These are phyloP conservation scores for Pichia californica DNA, from an alignment of 805 yeast species.

Conservation along the genomic window DNA sequence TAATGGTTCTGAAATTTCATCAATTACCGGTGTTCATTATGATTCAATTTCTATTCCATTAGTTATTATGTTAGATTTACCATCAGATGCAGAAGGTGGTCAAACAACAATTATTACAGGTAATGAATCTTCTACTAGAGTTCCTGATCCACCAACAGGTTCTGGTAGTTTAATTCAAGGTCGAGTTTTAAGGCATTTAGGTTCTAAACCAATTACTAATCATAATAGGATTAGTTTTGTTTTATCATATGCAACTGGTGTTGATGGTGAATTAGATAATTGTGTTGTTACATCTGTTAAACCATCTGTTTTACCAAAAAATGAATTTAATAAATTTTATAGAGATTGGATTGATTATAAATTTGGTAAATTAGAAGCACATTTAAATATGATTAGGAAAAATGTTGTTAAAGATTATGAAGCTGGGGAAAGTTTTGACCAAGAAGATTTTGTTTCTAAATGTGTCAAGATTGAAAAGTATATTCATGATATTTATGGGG, in stretches of 20 bases:
- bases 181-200: slow-evolving; percentile 38
- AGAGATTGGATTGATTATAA: slow-evolving; percentile 31
- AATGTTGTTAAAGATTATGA: slow-evolving; percentile 13
- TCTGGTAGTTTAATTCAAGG: slow-evolving; percentile 43
- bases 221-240: slow-evolving; percentile 29
- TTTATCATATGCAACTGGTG: slow-evolving; percentile 23
- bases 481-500: slow-evolving; percentile 23
- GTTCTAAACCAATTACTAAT: slow-evolving; percentile 35
- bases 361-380: slow-evolving; percentile 24
- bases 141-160: slow-evolving; percentile 38
- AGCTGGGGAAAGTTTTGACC: slow-evolving; percentile 24
- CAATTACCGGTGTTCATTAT: slow-evolving; percentile 40
- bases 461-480: slow-evolving; percentile 26
- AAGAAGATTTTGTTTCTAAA: slow-evolving; percentile 20
- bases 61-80: slow-evolving; percentile 20
- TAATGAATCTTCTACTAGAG: slow-evolving; percentile 22
- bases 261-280: slow-evolving; percentile 24
- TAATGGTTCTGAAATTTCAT: slow-evolving; percentile 33
- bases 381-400: slow-evolving; percentile 19
- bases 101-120: slow-evolving; percentile 43
- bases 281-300: slow-evolving; percentile 25
- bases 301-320: slow-evolving; percentile 29
- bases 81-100: slow-evolving; percentile 41
- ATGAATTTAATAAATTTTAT: slow-evolving; percentile 26
- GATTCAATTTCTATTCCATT: slow-evolving; percentile 40